These are phyloP conservation scores for Tulasnella sp. DNA, from an alignment of 768 basidiomycete species.

Conservation along the genomic window DNA sequence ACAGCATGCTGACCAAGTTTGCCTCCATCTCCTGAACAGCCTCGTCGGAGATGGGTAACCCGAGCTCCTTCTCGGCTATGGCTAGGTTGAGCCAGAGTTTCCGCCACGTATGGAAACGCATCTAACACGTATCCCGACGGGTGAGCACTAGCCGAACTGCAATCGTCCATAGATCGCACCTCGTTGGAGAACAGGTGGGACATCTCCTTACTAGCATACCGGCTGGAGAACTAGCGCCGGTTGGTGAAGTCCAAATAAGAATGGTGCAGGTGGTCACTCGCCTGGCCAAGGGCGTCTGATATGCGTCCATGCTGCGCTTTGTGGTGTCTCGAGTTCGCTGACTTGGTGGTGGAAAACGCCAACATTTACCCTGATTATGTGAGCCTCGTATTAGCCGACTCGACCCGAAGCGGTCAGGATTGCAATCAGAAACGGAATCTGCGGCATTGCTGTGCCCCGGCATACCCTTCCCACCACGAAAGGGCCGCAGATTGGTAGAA, in stretches of 20 bases:
- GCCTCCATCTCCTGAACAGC: slow-evolving; percentile 90
- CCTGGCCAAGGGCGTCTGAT: slow-evolving; percentile 76
- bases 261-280: no score
- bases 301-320: slow-evolving; percentile 33
- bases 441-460: not conserved
- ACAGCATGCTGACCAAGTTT: slow-evolving; percentile 53
- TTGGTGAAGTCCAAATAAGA: not conserved
- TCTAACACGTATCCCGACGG: slow-evolving; percentile 36
- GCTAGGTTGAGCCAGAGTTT: slow-evolving; percentile 93
- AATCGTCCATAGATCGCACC: slow-evolving; percentile 34
- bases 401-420: not conserved
- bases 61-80: slow-evolving; percentile 91
- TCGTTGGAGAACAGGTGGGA: slow-evolving; percentile 89
- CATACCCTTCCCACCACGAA: not conserved
- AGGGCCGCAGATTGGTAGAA: not conserved
- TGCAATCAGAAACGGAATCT: not conserved
- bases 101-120: slow-evolving; percentile 91
- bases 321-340: not conserved
- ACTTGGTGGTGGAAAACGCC: not conserved
- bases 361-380: not conserved
- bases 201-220: slow-evolving; percentile 99
- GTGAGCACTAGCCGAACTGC: not conserved
- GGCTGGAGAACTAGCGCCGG: slow-evolving; percentile 36
- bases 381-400: not conserved
- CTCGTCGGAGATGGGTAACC: slow-evolving; percentile 74